Evolutionary conservation across 1,284 basidiomycete genomes (phyloP).

Genomic region (Cutaneotrichosporon daszewskae): DNA sequence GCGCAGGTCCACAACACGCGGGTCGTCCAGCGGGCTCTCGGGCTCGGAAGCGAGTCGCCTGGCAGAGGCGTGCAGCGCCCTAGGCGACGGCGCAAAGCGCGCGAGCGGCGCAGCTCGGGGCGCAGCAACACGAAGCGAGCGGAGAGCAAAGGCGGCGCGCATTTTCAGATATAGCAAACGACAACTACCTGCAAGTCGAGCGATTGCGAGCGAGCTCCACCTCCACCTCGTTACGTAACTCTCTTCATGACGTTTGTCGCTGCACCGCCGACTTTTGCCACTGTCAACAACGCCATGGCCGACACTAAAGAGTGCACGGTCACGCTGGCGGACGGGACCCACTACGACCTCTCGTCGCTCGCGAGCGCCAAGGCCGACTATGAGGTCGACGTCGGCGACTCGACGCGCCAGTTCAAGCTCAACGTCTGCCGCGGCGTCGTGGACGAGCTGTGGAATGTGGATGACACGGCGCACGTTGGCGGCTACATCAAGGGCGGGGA

Average conservation of each 20-base stretch:
- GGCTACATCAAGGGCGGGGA: conserved; percentile 34
- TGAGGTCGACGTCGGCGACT: conserved; percentile 22
- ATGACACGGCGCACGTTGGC: conserved; percentile 36
- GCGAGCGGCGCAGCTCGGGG: neutral
- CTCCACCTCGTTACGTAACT: too few species aligned
- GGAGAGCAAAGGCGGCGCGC: conserved; percentile 5
- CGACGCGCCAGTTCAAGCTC: conserved; percentile 29
- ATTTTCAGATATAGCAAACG: conserved; percentile 5
- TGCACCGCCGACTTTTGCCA: too few species aligned
- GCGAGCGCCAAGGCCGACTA: conserved; percentile 34
- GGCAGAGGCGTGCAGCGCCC: conserved; percentile 14
- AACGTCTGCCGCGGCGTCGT: conserved; percentile 45
- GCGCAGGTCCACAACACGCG: conserved; percentile 28
- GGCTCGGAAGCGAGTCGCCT: conserved; percentile 22
- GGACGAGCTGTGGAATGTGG: conserved; percentile 40
- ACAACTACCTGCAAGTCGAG: conserved; percentile 1
- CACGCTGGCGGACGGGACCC: conserved; percentile 41
- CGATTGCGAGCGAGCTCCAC: too few species aligned
- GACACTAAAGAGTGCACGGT: conserved; percentile 25
- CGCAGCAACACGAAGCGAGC: conserved; percentile 5
- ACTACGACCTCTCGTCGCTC: conserved; percentile 42
- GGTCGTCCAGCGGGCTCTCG: conserved; percentile 24
- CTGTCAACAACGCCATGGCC: neutral
- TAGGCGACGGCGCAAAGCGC: neutral
- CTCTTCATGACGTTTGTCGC: too few species aligned